Base-by-base conservation (phyloP, 2,329 filamentous ascomycete genomes). In the Ascochyta clinopodiicola region DNA sequence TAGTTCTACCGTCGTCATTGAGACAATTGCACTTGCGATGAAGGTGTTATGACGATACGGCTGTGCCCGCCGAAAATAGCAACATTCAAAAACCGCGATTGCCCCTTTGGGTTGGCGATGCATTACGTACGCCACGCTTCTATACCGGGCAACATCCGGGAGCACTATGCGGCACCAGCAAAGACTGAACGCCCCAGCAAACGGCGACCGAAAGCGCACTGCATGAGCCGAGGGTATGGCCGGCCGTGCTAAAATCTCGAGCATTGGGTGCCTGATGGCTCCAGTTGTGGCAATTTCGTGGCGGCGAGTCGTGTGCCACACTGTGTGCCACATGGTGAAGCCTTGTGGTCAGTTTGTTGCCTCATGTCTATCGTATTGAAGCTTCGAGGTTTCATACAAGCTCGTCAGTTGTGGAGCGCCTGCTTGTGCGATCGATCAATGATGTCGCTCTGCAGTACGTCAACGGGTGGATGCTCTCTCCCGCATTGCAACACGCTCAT, bases 51-150 rank as follows among this genome's bases (percentile, higher is more conserved):
- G 42, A 25, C 17, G 24, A 42, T 44, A 44, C 44, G 46, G 37
- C 25, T 46, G 46, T 43, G 46, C 5, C 43, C 38, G 43, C 46
- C 47, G 37, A 45, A 51, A 56, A 56, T 56, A 56, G 52, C 38
- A 46, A 42, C 24, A 22, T 12, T n/a, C 17, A 44, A 22, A 42
- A 42, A 27, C 27, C 19, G 32, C 29, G 31, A 38, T 46, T 44
- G 22, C 42, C 37, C 37, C 47, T 43, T 56, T 47, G 24, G 45
- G 37, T 19, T 31, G 39, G 39, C 47, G 47, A 44, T 10, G 37
- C 29, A 22, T 24, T 39, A 15, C 36, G 36, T 8, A 50, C 29
- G 45, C 42, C 44, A 49, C 44, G 22, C 29, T 43, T 43, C 13
- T 43, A 46, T 43, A 46, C 46, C 52, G 42, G 36, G 35, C 35